Base-by-base conservation (phyloP, 257 asterid species). In the Nicotiana knightiana region DNA sequence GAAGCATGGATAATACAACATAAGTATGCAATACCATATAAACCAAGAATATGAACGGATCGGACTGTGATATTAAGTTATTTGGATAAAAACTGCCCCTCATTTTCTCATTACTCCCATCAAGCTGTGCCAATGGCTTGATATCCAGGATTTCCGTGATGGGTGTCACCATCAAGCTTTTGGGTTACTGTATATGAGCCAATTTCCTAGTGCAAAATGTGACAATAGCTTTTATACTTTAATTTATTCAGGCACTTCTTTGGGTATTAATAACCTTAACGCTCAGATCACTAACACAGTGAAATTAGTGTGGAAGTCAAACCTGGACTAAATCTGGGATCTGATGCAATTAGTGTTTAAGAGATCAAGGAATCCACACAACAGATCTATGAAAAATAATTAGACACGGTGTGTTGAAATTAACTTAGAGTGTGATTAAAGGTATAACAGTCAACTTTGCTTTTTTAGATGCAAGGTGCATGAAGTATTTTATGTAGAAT, bases 101-200 rank as follows among this genome's bases (percentile, higher is more conserved):
- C 59, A 21, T 70, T 70, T 70, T 39, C 78, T 70, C 59, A 21
- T 6, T 70, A 12, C n/a, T 70, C 24, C 4, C 58, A 70, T 70
- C 12, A 39, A 70, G 46, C 24, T 70, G 58, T 15, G 51, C 11
- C 51, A 43, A 43, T 7, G 2, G 51, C 51, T 43, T 43, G 51
- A 43, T 8, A 43, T 43, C 51, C 77, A 70, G 77, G 77, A 70
- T 43, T 43, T 70, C 35, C 43, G 58, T 43, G 33, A 70, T 70
- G 77, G n/a, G 12, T 43, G 77, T 70, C 77, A 70, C 58, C 59
- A 43, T 70, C 78, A 70, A 43, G 58, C 33, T 70, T 30, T 70
- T 70, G 54, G n/a, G 35, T 18, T 18, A 37, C 76, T 37, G 17
- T 68, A 53, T 68, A 5, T 37, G 17, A 35, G 77, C 43, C 48